A percentile compares a stretch with the other conserved stretches of the same genome.
These are phyloP conservation scores for Xylariaceae sp. DNA, from an alignment of 2,329 filamentous ascomycete species.

Conservation along the genomic window DNA sequence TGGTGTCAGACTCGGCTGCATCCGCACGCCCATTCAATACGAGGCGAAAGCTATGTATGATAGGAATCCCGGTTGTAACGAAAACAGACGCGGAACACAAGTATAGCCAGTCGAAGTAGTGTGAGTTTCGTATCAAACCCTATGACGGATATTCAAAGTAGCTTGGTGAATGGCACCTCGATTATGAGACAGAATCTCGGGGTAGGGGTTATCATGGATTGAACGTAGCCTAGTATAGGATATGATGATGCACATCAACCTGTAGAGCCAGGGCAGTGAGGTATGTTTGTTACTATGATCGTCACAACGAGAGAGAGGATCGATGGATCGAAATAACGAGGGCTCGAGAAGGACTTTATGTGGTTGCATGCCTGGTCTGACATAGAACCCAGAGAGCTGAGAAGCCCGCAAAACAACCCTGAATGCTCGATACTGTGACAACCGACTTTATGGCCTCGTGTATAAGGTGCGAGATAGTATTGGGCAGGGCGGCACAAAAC, in stretches of 20 bases:
- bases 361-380: not conserved
- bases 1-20: conserved; percentile 13
- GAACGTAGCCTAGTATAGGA: no score
- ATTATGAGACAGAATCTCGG: not conserved
- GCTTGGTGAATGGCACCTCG: conserved; percentile 1
- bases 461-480: no score
- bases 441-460: not conserved
- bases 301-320: conserved; percentile 11
- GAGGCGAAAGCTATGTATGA: not conserved
- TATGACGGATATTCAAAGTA: conserved; percentile 1
- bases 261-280: conserved; percentile 4
- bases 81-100: not conserved
- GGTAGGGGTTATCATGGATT: conserved; percentile 5
- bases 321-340: conserved; percentile 11
- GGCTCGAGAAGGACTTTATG: conserved; percentile 12
- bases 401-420: not conserved
- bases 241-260: conserved; percentile 11
- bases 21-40: conserved; percentile 8
- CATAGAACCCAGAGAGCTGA: not conserved
- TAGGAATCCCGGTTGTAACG: conserved; percentile 4
- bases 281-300: not conserved
- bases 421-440: not conserved
- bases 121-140: no score
- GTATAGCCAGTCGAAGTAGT: conserved; percentile 8
- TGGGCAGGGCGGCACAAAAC: no score